These are phyloP conservation scores for Coemansia sp. DNA, from an alignment of 192 early-diverging fungal species.

Conservation along the genomic window DNA sequence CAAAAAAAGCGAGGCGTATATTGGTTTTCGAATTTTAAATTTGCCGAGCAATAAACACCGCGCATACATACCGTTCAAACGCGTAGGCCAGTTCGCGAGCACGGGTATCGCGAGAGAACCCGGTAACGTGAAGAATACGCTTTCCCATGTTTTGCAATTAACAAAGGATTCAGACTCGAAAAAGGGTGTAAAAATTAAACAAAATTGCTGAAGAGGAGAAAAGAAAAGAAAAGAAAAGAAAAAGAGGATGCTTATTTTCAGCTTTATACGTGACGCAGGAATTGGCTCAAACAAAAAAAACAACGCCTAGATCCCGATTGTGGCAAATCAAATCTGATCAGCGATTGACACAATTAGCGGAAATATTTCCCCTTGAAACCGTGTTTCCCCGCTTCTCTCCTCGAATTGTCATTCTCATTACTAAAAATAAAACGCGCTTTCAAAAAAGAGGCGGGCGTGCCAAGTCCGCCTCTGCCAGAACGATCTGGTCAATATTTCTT, in stretches of 20 bases:
- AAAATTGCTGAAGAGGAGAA: background rate
- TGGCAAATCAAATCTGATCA: no score
- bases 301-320: no score
- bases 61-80: conserved; percentile 80
- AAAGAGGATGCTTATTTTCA: background rate
- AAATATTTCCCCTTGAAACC: no score
- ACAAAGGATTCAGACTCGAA: background rate
- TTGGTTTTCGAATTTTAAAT: no score
- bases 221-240: conserved; percentile 1
- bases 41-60: background rate
- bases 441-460: background rate
- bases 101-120: conserved; percentile 73
- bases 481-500: background rate
- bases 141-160: conserved; percentile 37
- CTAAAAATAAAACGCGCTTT: background rate
- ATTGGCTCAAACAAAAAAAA: background rate
- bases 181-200: background rate
- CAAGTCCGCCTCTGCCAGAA: background rate
- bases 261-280: no score
- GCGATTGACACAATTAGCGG: no score
- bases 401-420: background rate
- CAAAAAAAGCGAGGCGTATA: background rate
- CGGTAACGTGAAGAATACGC: conserved; percentile 78
- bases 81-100: conserved; percentile 93
- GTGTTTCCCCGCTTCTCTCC: background rate